Percentiles rank a stretch among this genome's conserved stretches.
phyloP scores from a whole-genome alignment of 768 basidiomycete species.

The Suillus sp. region DNA sequence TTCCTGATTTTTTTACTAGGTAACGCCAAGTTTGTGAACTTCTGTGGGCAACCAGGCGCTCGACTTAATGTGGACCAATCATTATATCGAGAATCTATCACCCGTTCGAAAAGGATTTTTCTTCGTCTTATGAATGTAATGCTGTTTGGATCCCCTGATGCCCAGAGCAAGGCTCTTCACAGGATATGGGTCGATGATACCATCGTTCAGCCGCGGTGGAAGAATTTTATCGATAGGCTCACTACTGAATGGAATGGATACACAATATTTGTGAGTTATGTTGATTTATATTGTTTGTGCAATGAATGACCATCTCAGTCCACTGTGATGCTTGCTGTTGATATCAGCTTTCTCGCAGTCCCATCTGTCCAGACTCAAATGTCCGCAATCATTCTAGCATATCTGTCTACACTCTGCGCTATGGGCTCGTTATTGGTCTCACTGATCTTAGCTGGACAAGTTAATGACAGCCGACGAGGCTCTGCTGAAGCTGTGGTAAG shows the following conservation, averaged over 20 bases:
- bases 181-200: conserved; percentile 48
- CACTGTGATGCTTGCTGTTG: conserved; percentile 17
- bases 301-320: conserved; percentile 2
- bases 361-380: neutral
- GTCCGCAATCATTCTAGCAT: neutral
- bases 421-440: conserved; percentile 10
- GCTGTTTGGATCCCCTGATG: conserved; percentile 48
- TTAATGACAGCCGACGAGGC: conserved; percentile 27
- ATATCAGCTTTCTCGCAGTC: conserved; percentile 14
- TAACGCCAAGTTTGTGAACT: conserved; percentile 34
- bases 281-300: neutral
- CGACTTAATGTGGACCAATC: conserved; percentile 34
- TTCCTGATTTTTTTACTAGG: conserved; percentile 16
- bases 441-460: conserved; percentile 24
- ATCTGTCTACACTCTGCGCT: conserved; percentile 11
- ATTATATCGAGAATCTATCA: conserved; percentile 14
- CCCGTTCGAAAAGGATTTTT: neutral
- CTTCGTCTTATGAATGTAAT: conserved; percentile 33
- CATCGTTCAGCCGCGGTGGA: conserved; percentile 41
- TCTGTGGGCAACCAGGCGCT: conserved; percentile 38
- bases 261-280: conserved; percentile 45
- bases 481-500: conserved; percentile 13
- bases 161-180: conserved; percentile 42
- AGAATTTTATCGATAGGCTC: conserved; percentile 41
- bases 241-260: conserved; percentile 50